These are phyloP conservation scores for Chaetomiaceae sp. DNA, from an alignment of 2,329 filamentous ascomycete species.

Conservation along the genomic window DNA sequence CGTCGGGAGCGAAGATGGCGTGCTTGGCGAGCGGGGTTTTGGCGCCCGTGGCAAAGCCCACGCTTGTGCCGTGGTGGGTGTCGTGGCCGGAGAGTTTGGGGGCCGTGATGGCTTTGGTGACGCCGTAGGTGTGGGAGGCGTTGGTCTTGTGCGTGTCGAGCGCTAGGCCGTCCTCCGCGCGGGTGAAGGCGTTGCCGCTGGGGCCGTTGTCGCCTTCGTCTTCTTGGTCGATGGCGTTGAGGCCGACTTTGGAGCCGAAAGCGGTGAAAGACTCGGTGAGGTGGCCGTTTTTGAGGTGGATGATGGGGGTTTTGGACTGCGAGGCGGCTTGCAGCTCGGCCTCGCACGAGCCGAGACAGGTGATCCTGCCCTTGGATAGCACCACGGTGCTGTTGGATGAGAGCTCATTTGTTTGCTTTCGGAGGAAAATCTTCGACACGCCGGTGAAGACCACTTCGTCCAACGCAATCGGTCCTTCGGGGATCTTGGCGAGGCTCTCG, in stretches of 20 bases:
- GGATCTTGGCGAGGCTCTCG: slow-evolving; percentile 34
- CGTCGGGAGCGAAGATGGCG: slow-evolving; percentile 49
- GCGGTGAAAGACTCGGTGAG: slow-evolving; percentile 55
- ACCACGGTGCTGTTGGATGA: slow-evolving; percentile 39
- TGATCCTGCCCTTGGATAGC: slow-evolving; percentile 46
- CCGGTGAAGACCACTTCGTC: slow-evolving; percentile 50
- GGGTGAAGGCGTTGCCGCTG: slow-evolving; percentile 44
- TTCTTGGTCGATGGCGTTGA: slow-evolving; percentile 58
- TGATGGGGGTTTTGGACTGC: slow-evolving; percentile 23
- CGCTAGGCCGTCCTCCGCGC: slow-evolving; percentile 51
- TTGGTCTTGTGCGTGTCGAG: slow-evolving; percentile 51
- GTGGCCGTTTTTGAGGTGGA: slow-evolving; percentile 53
- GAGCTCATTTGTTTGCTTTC: slow-evolving; percentile 32
- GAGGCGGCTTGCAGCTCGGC: slow-evolving; percentile 36
- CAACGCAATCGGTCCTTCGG: slow-evolving; percentile 35
- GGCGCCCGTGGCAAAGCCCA: slow-evolving; percentile 50
- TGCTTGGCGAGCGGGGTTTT: slow-evolving; percentile 39
- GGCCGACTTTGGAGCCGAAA: slow-evolving; percentile 54
- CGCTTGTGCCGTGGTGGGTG: slow-evolving; percentile 51
- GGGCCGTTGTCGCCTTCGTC: slow-evolving; percentile 46
- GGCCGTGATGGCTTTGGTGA: slow-evolving; percentile 53
- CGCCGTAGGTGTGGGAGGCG: slow-evolving; percentile 48
- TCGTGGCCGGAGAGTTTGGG: slow-evolving; percentile 39
- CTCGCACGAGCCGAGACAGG: slow-evolving; percentile 50
- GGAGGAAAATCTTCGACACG: slow-evolving; percentile 45